Conservation (phyloP, 371 early-diverging fungal genomes). For the Actinomucor elegans region DNA sequence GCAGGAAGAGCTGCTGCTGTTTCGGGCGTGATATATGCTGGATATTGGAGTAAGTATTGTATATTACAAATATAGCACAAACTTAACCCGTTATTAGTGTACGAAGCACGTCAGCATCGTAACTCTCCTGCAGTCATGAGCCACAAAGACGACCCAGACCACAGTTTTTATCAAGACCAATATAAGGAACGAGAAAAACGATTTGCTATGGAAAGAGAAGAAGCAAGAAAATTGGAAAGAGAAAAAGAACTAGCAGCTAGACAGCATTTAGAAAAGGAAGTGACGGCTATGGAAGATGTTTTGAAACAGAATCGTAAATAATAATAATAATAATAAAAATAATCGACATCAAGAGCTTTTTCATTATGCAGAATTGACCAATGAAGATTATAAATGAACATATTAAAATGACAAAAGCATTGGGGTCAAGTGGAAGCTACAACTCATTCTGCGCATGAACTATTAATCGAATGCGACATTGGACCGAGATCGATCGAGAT, state of each 20-base stretch:
- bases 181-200: slow-evolving; percentile 35
- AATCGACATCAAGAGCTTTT: not conserved
- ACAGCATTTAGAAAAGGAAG: slow-evolving; percentile 14
- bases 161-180: slow-evolving; percentile 38
- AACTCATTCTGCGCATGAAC: too few relatives aligned
- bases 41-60: slow-evolving; percentile 29
- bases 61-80: not conserved
- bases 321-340: too few relatives aligned
- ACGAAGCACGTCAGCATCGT: slow-evolving; percentile 32
- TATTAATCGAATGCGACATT: too few relatives aligned
- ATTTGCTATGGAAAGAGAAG: slow-evolving; percentile 14
- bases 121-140: slow-evolving; percentile 24
- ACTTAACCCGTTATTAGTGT: slow-evolving; percentile 15
- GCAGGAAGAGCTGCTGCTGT: slow-evolving; percentile 25
- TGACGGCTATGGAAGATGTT: slow-evolving; percentile 7
- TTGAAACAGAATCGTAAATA: slow-evolving; percentile 3
- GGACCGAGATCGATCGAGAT: too few relatives aligned
- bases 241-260: slow-evolving; percentile 16
- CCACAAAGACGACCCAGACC: not conserved
- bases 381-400: too few relatives aligned
- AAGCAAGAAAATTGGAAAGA: slow-evolving; percentile 10
- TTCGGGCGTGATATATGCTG: slow-evolving; percentile 23
- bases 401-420: too few relatives aligned
- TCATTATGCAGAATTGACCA: too few relatives aligned
- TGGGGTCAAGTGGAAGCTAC: too few relatives aligned